Evolutionary conservation across 2,329 filamentous ascomycete species (phyloP), one percentile per base, ranked within the genome.

Genomic region (Cytospora paraplurivora): DNA sequence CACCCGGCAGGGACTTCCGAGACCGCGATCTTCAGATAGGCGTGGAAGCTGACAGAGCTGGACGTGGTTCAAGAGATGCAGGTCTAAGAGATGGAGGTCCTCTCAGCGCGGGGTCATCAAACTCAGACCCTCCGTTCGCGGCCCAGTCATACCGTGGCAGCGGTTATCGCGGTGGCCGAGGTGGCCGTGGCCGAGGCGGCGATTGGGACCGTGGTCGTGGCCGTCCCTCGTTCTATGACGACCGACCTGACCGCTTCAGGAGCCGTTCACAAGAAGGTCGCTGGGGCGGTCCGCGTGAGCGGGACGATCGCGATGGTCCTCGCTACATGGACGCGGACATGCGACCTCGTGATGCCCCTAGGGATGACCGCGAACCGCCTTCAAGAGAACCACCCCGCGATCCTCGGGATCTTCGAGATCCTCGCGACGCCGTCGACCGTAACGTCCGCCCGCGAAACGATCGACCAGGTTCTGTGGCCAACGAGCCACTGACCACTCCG

Each of bases 71-170:
- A 10, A 82, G 90, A 70, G 90, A 93, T 70, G 64, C 59, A 41
- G 90, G 89, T 0, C 89, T 27, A 10, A 82, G 90, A 70, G 90
- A 93, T 70, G 64, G 63, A 41, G 90, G 89, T 0, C 89, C 90
- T 12, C 83, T 87, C 27, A 90, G 89, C 1, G 88, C 88, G 19
- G 88, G 88, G 5, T 91, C 90, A 3, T 86, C 86, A 11, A 87
- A 86, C 27, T 90, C 89, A 0, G 90, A 93, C 66, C 82, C 85
- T 13, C 81, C 84, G 1, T 88, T 88, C 62, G 82, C 80, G 19
- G 75, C 79, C 10, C 79, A 80, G 11, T 80, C 82, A 10, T 81
- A 82, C 61, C 82, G 83, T 12, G 84, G 87, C 21, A 82, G 83
- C 35, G 83, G 83, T 7, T 84, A 85, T 64, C 73, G 76, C 34